Evolutionary conservation across 2,329 filamentous ascomycete genomes (phyloP), one percentile per base, ranked within the genome.

Genomic region (Neopestalotiopsis rosae): DNA sequence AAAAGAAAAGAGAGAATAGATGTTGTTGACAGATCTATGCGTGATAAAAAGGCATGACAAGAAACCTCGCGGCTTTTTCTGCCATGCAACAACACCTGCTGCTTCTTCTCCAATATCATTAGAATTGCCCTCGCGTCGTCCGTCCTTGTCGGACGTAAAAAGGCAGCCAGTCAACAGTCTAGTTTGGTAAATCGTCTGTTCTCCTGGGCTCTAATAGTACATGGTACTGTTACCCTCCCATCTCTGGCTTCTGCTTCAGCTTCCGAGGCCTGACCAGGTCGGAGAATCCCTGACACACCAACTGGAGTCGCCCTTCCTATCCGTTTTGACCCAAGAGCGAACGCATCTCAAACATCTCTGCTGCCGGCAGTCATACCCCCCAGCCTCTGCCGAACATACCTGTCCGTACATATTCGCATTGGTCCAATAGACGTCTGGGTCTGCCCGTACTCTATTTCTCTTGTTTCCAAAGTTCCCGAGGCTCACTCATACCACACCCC

Each of bases 201-300:
- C 52, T 52, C n/a, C 34, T 38, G 24, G 24, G 34, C 34, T 38
- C 10, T 38, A 38, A 28, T 28, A 28, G 24, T 28, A 28, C 24
- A 28, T 28, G 24, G 24, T 10, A 38, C 34, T 38, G 10, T 38
- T 10, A 38, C 34, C 34, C 34, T 38, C 34, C 34, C 34, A 38
- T 66, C 65, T 34, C 52, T 52, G 42, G 14, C 52, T 61, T 20
- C 57, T 67, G 65, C 52, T 56, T 67, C 52, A 59, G 34, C 52
- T 59, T 45, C 56, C 56, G 30, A 52, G 17, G 34, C 13, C 45
- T 49, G 65, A 67, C 65, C 34, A 67, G 65, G 65, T 59, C 34
- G 65, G 58, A 40, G 49, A 28, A 67, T 67, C 52, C 65, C 65
- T 59, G 65, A 61, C 65, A 49, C 38, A 20, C 56, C 65, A 17